phyloP scores from a whole-genome alignment of 164 flowering plant species.

The Vitis rupestris region DNA sequence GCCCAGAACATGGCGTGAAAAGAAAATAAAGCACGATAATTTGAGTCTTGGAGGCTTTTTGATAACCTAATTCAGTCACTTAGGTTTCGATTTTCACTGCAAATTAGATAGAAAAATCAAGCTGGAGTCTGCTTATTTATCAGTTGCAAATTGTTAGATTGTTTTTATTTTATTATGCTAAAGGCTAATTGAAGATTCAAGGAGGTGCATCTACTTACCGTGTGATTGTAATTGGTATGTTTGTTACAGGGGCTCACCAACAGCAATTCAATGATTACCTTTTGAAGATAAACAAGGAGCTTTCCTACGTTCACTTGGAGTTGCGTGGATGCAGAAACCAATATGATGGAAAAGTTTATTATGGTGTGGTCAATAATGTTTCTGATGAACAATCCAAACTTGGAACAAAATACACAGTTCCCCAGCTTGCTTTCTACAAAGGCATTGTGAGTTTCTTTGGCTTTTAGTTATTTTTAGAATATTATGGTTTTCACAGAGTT shows the following conservation, averaged over 20 bases:
- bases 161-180: not conserved
- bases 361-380: slow-evolving; percentile 87
- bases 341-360: slow-evolving; percentile 71
- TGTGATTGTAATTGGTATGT: not conserved
- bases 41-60: too few relatives aligned
- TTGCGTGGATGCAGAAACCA: slow-evolving; percentile 85
- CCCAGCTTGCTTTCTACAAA: slow-evolving; percentile 85
- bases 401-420: slow-evolving; percentile 78
- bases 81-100: too few relatives aligned
- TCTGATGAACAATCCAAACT: slow-evolving; percentile 90
- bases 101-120: too few relatives aligned
- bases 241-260: slow-evolving; percentile 38
- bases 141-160: not conserved
- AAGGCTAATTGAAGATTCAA: not conserved
- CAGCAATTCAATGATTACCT: slow-evolving; percentile 61
- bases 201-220: not conserved
- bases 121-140: too few relatives aligned
- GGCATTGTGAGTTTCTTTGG: slow-evolving; percentile 58
- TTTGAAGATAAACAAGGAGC: slow-evolving; percentile 71
- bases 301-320: slow-evolving; percentile 76
- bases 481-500: not conserved
- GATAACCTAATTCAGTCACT: too few relatives aligned
- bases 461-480: not conserved
- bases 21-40: too few relatives aligned
- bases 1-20: too few relatives aligned